Conservation (phyloP, 2,329 filamentous ascomycete species). For the Clonostachys solani region DNA sequence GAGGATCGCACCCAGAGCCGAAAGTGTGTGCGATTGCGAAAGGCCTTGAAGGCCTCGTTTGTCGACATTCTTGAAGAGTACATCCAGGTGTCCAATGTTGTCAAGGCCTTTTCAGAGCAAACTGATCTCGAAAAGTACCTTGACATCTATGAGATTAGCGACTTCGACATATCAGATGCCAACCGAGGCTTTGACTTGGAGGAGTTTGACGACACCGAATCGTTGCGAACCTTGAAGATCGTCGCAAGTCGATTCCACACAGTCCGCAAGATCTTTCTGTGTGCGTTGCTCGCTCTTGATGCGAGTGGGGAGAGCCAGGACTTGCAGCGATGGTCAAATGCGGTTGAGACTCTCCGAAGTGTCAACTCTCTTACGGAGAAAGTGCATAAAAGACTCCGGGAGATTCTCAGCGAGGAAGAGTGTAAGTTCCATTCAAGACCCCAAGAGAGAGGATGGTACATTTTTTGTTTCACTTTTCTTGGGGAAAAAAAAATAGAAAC, state of each 20-base stretch:
- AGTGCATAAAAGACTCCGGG: slow-evolving; percentile 62
- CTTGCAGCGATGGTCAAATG: slow-evolving; percentile 72
- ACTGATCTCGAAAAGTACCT: slow-evolving; percentile 88
- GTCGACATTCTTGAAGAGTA: slow-evolving; percentile 68
- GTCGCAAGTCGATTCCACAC: slow-evolving; percentile 77
- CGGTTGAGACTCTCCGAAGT: slow-evolving; percentile 68
- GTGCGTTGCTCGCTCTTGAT: slow-evolving; percentile 83
- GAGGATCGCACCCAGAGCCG: slow-evolving; percentile 78
- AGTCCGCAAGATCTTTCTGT: slow-evolving; percentile 79
- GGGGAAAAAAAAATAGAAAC: slow-evolving; percentile 1
- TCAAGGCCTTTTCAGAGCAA: slow-evolving; percentile 73
- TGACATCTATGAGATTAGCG: slow-evolving; percentile 79
- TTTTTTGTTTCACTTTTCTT: slow-evolving; percentile 1
- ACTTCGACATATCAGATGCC: slow-evolving; percentile 69
- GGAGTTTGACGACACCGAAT: slow-evolving; percentile 73
- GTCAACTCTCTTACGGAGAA: slow-evolving; percentile 58
- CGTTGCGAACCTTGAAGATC: slow-evolving; percentile 76
- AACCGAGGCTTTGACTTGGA: slow-evolving; percentile 58
- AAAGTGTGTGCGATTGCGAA: slow-evolving; percentile 76
- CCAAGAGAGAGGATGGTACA: background rate
- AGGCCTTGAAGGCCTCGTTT: slow-evolving; percentile 67
- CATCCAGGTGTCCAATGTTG: slow-evolving; percentile 60
- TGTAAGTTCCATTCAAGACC: slow-evolving; percentile 43
- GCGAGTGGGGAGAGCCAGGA: slow-evolving; percentile 75
- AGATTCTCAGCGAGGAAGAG: slow-evolving; percentile 75